Percentiles rank a stretch among this genome's conserved stretches.
Conservation (phyloP, 2,329 filamentous ascomycete genomes). For the Diplodia intermedia region DNA sequence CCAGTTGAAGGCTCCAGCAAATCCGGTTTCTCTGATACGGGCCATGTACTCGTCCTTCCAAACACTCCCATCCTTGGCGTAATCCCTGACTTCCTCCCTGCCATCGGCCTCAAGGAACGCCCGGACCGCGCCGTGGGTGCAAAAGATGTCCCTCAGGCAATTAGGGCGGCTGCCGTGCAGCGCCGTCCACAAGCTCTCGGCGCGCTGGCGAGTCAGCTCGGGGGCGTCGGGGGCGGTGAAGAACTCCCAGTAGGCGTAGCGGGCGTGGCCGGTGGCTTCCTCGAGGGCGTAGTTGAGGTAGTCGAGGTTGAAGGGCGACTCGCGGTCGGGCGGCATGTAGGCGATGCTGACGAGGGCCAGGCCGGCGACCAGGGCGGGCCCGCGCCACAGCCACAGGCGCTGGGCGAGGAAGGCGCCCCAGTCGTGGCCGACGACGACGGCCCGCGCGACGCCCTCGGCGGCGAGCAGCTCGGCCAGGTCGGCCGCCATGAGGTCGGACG, state of each 20-base stretch:
- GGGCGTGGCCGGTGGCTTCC: constrained; percentile 48
- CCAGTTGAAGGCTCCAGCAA: constrained; percentile 49
- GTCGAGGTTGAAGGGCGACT: constrained; percentile 49
- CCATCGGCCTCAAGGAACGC: constrained; percentile 37
- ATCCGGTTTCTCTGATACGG: constrained; percentile 45
- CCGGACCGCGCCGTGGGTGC: constrained; percentile 46
- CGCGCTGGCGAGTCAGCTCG: constrained; percentile 47
- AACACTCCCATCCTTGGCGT: constrained; percentile 42
- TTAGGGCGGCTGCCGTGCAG: constrained; percentile 44
- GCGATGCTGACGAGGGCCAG: constrained; percentile 53
- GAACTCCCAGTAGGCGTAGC: constrained; percentile 57
- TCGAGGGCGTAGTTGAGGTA: constrained; percentile 43
- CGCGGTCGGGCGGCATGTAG: constrained; percentile 48
- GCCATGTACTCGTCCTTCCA: constrained; percentile 47
- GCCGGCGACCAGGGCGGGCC: constrained; percentile 50
- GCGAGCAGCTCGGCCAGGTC: constrained; percentile 36
- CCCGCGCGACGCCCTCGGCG: constrained; percentile 37
- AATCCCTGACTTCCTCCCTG: constrained; percentile 40
- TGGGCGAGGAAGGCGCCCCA: constrained; percentile 55
- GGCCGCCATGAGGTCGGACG: constrained; percentile 31
- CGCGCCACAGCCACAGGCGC: constrained; percentile 52
- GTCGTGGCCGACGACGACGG: constrained; percentile 57
- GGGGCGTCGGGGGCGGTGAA: constrained; percentile 52
- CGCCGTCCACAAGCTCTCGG: constrained; percentile 49
- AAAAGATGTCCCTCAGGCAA: constrained; percentile 50